Percentiles rank a stretch among this genome's conserved stretches.
Evolutionary conservation across 148 eudicot genomes (phyloP).

Genomic region (Arbutus unedo): DNA sequence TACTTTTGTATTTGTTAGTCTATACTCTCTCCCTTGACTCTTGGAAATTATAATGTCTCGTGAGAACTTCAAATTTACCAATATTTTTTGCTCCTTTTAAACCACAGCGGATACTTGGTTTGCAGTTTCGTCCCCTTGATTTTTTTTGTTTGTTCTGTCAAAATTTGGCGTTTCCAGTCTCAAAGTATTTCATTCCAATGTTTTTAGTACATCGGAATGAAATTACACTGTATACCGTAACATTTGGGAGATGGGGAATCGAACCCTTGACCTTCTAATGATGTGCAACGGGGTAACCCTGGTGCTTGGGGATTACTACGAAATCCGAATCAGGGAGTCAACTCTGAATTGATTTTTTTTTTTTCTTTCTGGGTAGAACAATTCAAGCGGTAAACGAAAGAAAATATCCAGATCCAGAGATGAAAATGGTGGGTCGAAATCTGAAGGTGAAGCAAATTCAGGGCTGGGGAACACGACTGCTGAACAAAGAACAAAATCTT

Average conservation of each 20-base stretch:
- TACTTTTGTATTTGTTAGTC: neutral
- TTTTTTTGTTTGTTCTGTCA: neutral
- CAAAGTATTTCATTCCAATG: neutral
- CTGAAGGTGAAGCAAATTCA: slow-evolving; percentile 59
- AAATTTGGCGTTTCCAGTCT: neutral
- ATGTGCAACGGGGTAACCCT: neutral
- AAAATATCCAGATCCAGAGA: slow-evolving; percentile 48
- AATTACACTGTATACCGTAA: neutral
- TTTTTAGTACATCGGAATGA: neutral
- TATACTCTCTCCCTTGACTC: neutral
- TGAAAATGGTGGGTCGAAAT: slow-evolving; percentile 48
- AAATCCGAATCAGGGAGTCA: neutral
- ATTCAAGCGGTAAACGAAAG: slow-evolving; percentile 48
- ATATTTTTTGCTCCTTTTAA: neutral
- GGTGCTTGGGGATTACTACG: neutral
- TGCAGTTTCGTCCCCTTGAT: neutral
- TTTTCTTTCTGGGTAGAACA: slow-evolving; percentile 35
- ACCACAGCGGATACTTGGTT: neutral
- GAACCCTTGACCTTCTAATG: neutral
- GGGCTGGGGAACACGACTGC: slow-evolving; percentile 35
- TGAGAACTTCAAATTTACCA: neutral
- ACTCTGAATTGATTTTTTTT: neutral
- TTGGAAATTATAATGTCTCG: neutral
- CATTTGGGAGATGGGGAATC: neutral
- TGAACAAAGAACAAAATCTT: slow-evolving; percentile 43